These are phyloP conservation scores for Melampsora abietis-canadensis DNA, from an alignment of 1,284 basidiomycete species.

Conservation along the genomic window DNA sequence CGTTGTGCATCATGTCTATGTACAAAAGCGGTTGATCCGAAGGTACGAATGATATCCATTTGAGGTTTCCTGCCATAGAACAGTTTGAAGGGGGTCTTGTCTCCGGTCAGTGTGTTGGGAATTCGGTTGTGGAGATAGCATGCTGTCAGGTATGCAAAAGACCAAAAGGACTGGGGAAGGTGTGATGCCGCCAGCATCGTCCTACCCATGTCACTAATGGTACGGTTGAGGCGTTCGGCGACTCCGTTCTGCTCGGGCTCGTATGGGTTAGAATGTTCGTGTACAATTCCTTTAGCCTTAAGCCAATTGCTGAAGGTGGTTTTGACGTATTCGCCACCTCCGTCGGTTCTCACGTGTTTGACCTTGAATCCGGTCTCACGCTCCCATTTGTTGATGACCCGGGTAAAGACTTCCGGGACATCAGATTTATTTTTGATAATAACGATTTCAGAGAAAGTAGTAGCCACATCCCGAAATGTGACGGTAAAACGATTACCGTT, in stretches of 20 bases:
- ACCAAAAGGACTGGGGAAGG: background rate
- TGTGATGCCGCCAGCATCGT: background rate
- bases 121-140: background rate
- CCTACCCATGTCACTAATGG: slow-evolving; percentile 7
- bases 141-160: background rate
- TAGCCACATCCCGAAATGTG: too few relatives aligned
- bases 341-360: too few relatives aligned
- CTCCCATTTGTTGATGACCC: too few relatives aligned
- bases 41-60: background rate
- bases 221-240: background rate
- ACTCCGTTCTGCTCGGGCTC: slow-evolving; percentile 9
- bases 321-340: background rate
- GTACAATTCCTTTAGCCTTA: background rate
- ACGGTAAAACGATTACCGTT: too few relatives aligned
- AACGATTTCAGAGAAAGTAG: too few relatives aligned
- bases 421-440: too few relatives aligned
- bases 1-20: background rate
- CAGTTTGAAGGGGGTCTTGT: background rate
- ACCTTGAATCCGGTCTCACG: too few relatives aligned
- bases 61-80: background rate
- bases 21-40: slow-evolving; percentile 1
- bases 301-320: background rate
- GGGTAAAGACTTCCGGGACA: too few relatives aligned
- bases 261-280: background rate
- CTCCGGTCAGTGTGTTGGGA: background rate